Conservation (phyloP, 1,284 basidiomycete genomes). For the Termitomyces sp. region DNA sequence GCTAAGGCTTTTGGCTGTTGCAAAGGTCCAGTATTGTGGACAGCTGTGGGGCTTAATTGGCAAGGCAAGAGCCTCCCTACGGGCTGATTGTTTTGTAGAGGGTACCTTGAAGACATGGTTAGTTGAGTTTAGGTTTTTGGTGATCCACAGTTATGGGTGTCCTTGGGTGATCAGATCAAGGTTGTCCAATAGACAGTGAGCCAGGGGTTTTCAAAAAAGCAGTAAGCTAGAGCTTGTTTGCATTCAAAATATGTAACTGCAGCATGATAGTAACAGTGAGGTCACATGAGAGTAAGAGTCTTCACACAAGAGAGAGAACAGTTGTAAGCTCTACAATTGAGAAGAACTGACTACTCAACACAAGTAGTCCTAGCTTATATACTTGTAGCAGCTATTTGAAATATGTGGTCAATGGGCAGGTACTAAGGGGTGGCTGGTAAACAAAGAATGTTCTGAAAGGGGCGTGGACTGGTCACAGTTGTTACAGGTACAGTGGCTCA, state of each 20-base stretch:
- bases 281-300: neutral
- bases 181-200: too few relatives aligned
- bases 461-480: too few relatives aligned
- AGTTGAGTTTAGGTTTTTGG: neutral
- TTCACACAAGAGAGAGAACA: neutral
- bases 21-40: neutral
- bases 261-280: neutral
- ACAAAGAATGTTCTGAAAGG: too few relatives aligned
- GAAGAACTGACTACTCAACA: neutral
- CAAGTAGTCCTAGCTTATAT: neutral
- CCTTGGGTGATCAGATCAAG: slow-evolving; percentile 6
- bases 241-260: neutral
- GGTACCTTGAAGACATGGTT: neutral
- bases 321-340: neutral
- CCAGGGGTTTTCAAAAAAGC: too few relatives aligned
- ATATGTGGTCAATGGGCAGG: too few relatives aligned
- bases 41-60: neutral
- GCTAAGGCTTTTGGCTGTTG: neutral
- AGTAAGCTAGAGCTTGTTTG: too few relatives aligned
- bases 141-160: slow-evolving; percentile 1
- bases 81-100: neutral
- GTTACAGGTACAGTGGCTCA: too few relatives aligned
- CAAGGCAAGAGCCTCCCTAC: neutral
- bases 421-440: too few relatives aligned
- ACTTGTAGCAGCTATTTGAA: too few relatives aligned